Conservation (phyloP, 768 basidiomycete genomes). For the Lactarius hatsudake region DNA sequence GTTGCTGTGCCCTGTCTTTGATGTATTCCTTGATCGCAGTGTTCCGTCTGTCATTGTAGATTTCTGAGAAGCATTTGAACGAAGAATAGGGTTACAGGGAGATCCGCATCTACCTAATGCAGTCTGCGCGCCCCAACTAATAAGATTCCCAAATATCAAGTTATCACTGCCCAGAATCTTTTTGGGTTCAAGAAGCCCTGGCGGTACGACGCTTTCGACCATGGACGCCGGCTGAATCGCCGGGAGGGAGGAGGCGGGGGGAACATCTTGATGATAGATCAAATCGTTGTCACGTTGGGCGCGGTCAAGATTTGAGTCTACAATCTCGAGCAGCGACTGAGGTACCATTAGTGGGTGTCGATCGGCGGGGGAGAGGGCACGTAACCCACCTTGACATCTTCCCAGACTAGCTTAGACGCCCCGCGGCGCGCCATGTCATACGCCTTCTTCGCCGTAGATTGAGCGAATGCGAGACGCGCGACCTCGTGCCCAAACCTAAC, state of each 20-base stretch:
- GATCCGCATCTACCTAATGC: slow-evolving; percentile 67
- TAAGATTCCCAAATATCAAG: slow-evolving; percentile 69
- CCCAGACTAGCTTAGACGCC: slow-evolving; percentile 59
- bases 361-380: background rate
- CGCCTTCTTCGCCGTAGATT: slow-evolving; percentile 63
- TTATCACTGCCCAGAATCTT: slow-evolving; percentile 50
- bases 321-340: slow-evolving; percentile 72
- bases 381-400: slow-evolving; percentile 70
- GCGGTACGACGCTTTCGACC: slow-evolving; percentile 56
- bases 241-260: slow-evolving; percentile 64
- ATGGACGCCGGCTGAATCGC: slow-evolving; percentile 63
- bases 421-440: slow-evolving; percentile 63
- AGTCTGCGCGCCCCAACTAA: slow-evolving; percentile 83
- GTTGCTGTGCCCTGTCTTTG: slow-evolving; percentile 52
- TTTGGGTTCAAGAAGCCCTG: slow-evolving; percentile 56
- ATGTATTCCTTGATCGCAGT: slow-evolving; percentile 70
- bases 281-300: slow-evolving; percentile 92
- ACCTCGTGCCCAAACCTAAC: slow-evolving; percentile 85
- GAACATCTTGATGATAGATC: slow-evolving; percentile 90
- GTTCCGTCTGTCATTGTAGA: slow-evolving; percentile 82
- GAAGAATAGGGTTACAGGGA: background rate
- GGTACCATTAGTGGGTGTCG: background rate
- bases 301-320: slow-evolving; percentile 63
- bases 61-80: slow-evolving; percentile 44
- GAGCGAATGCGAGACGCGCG: slow-evolving; percentile 70